phyloP scores from a whole-genome alignment of 2,329 filamentous ascomycete genomes.

The Pseudocercospora vitis region DNA sequence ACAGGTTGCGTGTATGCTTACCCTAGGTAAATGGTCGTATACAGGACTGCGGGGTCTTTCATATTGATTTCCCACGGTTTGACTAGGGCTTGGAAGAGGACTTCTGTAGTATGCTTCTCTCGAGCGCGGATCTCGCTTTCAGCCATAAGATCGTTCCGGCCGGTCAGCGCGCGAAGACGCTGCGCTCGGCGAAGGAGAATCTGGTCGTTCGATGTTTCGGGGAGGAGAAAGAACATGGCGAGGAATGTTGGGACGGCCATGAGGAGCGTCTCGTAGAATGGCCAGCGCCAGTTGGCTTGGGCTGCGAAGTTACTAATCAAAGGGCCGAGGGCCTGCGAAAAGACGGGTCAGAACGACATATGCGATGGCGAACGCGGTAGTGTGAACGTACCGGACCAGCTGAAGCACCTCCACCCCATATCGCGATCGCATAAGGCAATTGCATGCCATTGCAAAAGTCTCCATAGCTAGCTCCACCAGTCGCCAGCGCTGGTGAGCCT shows the following conservation, averaged over 20 bases:
- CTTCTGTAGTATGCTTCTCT: background rate
- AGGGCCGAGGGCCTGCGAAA: constrained; percentile 59
- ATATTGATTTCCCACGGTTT: constrained; percentile 57
- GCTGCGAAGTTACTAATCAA: constrained; percentile 52
- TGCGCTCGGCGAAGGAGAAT: constrained; percentile 43
- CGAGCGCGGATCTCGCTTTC: constrained; percentile 2
- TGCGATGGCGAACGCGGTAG: too few relatives aligned
- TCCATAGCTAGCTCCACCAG: constrained; percentile 56
- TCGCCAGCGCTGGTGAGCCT: constrained; percentile 65
- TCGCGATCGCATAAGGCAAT: constrained; percentile 45
- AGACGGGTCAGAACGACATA: too few relatives aligned
- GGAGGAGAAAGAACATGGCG: constrained; percentile 57
- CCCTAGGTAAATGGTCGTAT: constrained; percentile 40
- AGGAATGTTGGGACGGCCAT: constrained; percentile 55
- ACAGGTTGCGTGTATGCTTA: background rate
- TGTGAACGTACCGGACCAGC: constrained; percentile 37
- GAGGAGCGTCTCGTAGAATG: constrained; percentile 64
- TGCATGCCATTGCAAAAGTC: constrained; percentile 50
- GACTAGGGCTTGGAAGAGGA: constrained; percentile 54
- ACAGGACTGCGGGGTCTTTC: constrained; percentile 57
- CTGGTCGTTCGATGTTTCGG: constrained; percentile 55
- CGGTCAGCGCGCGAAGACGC: constrained; percentile 41
- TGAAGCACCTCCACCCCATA: constrained; percentile 47
- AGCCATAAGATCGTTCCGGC: constrained; percentile 28
- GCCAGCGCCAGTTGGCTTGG: constrained; percentile 64